phyloP scores from a whole-genome alignment of 2,329 filamentous ascomycete species.

The Elsinoe australis region DNA sequence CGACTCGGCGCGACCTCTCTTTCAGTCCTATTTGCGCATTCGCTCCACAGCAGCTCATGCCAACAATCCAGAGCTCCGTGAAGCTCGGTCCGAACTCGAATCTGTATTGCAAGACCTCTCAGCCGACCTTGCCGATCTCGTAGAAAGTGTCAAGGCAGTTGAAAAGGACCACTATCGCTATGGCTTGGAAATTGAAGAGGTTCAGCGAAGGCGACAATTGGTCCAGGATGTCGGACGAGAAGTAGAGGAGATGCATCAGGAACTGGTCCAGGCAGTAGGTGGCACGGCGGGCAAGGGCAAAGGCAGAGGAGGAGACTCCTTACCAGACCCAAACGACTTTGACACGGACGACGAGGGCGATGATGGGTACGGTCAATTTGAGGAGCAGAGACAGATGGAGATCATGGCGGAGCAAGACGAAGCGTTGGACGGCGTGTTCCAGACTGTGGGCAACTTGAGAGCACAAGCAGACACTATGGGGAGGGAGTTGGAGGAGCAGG shows the following conservation, averaged over 20 bases:
- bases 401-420: conserved; percentile 94
- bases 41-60: conserved; percentile 69
- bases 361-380: conserved; percentile 70
- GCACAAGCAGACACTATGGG: conserved; percentile 95
- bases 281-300: conserved; percentile 42
- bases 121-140: conserved; percentile 81
- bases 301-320: conserved; percentile 40
- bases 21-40: conserved; percentile 92
- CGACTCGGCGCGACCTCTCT: conserved; percentile 71
- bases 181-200: conserved; percentile 75
- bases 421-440: conserved; percentile 84
- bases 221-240: conserved; percentile 86
- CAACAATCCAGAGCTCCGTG: conserved; percentile 60
- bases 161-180: conserved; percentile 82
- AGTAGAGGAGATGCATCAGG: conserved; percentile 79
- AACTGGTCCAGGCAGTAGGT: conserved; percentile 66
- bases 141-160: conserved; percentile 77
- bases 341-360: conserved; percentile 38
- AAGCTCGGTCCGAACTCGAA: conserved; percentile 66
- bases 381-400: conserved; percentile 82
- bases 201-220: conserved; percentile 68
- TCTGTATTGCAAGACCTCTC: conserved; percentile 64
- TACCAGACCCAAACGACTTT: conserved; percentile 54
- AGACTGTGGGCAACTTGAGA: conserved; percentile 82
- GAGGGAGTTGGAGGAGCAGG: conserved; percentile 89